A percentile compares a stretch with the other conserved stretches of the same genome.
Conservation (phyloP, 768 basidiomycete species). For the Pluteus cervinus region DNA sequence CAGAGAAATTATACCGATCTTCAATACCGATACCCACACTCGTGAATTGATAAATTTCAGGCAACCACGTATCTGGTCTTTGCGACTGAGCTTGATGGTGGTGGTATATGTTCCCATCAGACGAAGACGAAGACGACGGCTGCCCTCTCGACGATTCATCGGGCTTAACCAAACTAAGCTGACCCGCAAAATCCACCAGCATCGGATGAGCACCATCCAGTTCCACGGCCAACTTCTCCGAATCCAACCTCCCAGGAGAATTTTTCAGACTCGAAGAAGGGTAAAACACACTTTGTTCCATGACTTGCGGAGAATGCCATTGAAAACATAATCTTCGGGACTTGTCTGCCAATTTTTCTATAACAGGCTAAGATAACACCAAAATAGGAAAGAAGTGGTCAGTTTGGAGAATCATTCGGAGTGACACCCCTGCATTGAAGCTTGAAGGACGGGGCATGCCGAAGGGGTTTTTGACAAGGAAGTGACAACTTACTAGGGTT, state of each 20-base stretch:
- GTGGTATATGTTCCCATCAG: not conserved
- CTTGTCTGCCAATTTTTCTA: conserved; percentile 50
- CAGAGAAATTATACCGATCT: conserved; percentile 30
- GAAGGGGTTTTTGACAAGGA: conserved; percentile 2
- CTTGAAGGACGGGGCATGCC: too few relatives aligned
- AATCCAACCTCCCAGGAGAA: too few relatives aligned
- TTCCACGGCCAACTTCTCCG: too few relatives aligned
- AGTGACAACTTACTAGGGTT: conserved; percentile 39
- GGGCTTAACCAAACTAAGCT: too few relatives aligned
- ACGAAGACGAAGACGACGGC: conserved; percentile 7
- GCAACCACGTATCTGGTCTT: conserved; percentile 28
- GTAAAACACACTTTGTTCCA: too few relatives aligned
- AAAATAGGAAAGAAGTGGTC: not conserved
- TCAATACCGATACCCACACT: conserved; percentile 36
- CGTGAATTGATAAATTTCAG: conserved; percentile 41
- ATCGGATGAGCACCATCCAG: conserved; percentile 27
- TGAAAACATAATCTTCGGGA: conserved; percentile 40
- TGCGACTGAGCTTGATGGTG: not conserved
- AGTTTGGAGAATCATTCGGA: too few relatives aligned
- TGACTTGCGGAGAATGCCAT: too few relatives aligned
- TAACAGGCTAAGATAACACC: conserved; percentile 41
- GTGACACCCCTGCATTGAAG: too few relatives aligned
- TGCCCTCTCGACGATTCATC: too few relatives aligned
- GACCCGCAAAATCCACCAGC: conserved; percentile 27
- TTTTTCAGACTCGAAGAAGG: too few relatives aligned